Conservation (phyloP, 345 rosid genomes). For the Gossypium arboreum region DNA sequence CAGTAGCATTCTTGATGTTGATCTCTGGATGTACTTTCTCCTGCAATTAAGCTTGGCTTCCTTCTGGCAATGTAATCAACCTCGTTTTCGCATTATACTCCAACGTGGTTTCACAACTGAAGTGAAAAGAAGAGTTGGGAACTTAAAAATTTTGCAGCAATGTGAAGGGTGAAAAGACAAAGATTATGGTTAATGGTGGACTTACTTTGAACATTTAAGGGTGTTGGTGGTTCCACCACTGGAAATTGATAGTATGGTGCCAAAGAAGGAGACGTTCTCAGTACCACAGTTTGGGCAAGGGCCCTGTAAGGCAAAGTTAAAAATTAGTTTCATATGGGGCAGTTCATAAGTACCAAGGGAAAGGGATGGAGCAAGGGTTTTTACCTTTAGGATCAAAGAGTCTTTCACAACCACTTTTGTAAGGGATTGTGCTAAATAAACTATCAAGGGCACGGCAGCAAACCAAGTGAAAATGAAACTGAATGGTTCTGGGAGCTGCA, state of each 20-base stretch:
- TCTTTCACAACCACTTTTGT: conserved; percentile 78
- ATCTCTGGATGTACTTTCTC: conserved; percentile 11
- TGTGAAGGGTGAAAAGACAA: background rate
- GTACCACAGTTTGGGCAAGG: conserved; percentile 94
- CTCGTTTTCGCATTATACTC: conserved; percentile 50
- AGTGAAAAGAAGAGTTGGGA: conserved; percentile 15
- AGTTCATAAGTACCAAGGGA: background rate
- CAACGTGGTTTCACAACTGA: conserved; percentile 73
- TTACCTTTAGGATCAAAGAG: conserved; percentile 78
- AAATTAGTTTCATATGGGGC: background rate
- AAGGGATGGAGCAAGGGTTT: background rate
- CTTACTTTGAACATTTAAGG: conserved; percentile 81
- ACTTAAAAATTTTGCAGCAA: background rate
- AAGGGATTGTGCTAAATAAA: conserved; percentile 56
- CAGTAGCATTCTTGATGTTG: background rate
- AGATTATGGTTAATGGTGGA: background rate
- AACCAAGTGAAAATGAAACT: conserved; percentile 99
- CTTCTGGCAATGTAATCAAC: conserved; percentile 23
- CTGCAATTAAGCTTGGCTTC: conserved; percentile 16
- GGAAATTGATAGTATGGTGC: conserved; percentile 72
- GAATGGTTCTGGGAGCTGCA: conserved; percentile 89
- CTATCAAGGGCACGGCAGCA: conserved; percentile 85
- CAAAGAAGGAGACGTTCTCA: conserved; percentile 86
- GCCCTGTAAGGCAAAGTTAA: conserved; percentile 42
- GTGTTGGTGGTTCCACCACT: conserved; percentile 70